These are phyloP conservation scores for Pythium dissotocum DNA, from an alignment of 352 stramenopile species.

Conservation along the genomic window DNA sequence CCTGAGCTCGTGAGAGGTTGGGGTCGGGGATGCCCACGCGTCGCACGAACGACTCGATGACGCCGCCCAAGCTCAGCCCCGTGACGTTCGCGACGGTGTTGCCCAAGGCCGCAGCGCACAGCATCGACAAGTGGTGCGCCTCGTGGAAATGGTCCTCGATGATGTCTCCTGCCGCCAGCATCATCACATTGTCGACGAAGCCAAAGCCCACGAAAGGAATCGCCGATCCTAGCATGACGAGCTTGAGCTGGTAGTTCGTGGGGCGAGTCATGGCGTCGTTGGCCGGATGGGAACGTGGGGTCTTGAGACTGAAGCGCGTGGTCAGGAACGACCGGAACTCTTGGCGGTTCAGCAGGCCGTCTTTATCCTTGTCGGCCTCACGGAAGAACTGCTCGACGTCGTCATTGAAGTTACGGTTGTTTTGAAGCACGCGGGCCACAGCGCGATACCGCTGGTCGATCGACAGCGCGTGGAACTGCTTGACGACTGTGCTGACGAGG, in stretches of 20 bases:
- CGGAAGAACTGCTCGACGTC: constrained; percentile 70
- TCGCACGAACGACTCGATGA: constrained; percentile 86
- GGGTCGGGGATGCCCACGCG: constrained; percentile 69
- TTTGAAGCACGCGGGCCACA: constrained; percentile 52
- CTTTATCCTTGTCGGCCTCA: constrained; percentile 69
- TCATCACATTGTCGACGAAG: constrained; percentile 87
- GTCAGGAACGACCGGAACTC: constrained; percentile 68
- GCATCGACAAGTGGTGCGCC: constrained; percentile 94
- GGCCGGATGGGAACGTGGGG: constrained; percentile 35
- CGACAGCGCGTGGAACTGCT: constrained; percentile 61
- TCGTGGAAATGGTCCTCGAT: constrained; percentile 95
- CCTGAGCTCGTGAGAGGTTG: constrained; percentile 73
- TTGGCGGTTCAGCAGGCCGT: constrained; percentile 61
- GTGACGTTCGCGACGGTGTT: constrained; percentile 95
- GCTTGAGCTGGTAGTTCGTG: constrained; percentile 62
- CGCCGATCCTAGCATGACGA: constrained; percentile 77
- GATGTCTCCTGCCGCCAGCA: constrained; percentile 90
- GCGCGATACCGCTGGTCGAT: constrained; percentile 55
- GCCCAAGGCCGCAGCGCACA: constrained; percentile 93
- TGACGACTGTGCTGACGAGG: constrained; percentile 43
- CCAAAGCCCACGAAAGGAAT: constrained; percentile 87
- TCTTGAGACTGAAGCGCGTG: constrained; percentile 65
- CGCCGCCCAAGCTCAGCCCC: constrained; percentile 91
- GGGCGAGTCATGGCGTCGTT: constrained; percentile 45
- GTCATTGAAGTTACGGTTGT: constrained; percentile 41